Evolutionary conservation across 768 basidiomycete species (phyloP), one percentile per base, ranked within the genome.

Genomic region (Leccinum sublutescens): DNA sequence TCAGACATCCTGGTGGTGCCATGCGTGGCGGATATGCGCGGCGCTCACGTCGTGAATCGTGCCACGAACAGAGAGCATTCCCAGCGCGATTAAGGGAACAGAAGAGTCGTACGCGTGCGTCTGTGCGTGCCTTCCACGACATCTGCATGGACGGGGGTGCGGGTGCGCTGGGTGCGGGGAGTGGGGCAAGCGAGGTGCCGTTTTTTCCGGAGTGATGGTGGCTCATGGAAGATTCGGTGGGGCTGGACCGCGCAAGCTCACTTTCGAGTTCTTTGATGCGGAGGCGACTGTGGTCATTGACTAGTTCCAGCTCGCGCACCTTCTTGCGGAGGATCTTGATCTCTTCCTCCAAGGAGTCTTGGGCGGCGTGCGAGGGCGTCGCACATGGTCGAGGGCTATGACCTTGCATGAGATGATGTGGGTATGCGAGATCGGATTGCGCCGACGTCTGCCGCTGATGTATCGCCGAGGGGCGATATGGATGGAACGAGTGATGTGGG

Each of bases 61-160:
- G 91, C 91, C 91, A 94, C 4, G 92, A 87, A 70, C 91, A 93
- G 36, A 93, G 82, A 1, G 91, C 91, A 64, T 94, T 94, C 33
- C 92, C 92, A 0, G 91, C 91, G 53, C 92, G 85, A 73, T 94
- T 93, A 31, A 90, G 78, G 4, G 91, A 88, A 71, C 91, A 94
- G 74, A 86, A 88, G 48, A 84, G 78, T 56, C 83, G 83, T 62
- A 79, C 76, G 38, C 92, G 88, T 5, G 87, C 83, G 21, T 89
- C 86, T 1, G 89, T 93, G 58, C 91, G 87, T 9, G 79, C 77
- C 51, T 80, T 82, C 91, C 91, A 93, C 3, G 83, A 79, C 29
- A 78, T 74, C 50, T 85, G 79, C 15, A 82, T 66, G 12, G 79
- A 77, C 9, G 76, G 68, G 10, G 80, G 77, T 1, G 76, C 75